Percentiles rank a stretch among this genome's conserved stretches.
Conservation (phyloP, 2,329 filamentous ascomycete species). For the Anthostomella pinea region DNA sequence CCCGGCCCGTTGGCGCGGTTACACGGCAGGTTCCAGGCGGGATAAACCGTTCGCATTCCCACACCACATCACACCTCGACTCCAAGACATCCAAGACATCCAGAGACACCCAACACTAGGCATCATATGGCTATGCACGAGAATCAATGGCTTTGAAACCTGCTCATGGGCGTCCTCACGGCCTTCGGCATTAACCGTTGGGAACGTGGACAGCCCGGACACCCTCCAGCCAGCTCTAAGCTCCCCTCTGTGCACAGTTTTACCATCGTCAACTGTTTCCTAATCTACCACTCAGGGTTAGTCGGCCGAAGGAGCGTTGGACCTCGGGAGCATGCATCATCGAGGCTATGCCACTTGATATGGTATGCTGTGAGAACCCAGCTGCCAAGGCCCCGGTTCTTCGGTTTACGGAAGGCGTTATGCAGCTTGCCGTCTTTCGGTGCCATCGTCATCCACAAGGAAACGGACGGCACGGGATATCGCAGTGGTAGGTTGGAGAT, state of each 20-base stretch:
- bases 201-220: constrained; percentile 18
- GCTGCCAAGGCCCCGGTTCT: neutral
- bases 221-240: neutral
- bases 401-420: too few relatives aligned
- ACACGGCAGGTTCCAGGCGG: constrained; percentile 15
- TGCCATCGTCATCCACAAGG: neutral
- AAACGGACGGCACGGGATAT: neutral
- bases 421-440: neutral
- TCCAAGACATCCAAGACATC: constrained; percentile 18
- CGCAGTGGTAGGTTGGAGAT: too few relatives aligned
- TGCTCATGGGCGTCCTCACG: constrained; percentile 8
- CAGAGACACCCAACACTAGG: constrained; percentile 3
- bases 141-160: constrained; percentile 19
- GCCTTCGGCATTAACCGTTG: constrained; percentile 20
- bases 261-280: neutral
- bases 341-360: neutral
- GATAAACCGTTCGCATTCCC: constrained; percentile 18
- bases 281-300: neutral
- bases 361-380: neutral
- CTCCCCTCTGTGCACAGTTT: neutral
- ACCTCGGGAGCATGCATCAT: constrained; percentile 4
- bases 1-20: constrained; percentile 9
- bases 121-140: constrained; percentile 10
- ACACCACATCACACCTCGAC: constrained; percentile 10
- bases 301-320: neutral